Conservation (phyloP, 2,329 filamentous ascomycete species). For the Mycogone perniciosa region DNA sequence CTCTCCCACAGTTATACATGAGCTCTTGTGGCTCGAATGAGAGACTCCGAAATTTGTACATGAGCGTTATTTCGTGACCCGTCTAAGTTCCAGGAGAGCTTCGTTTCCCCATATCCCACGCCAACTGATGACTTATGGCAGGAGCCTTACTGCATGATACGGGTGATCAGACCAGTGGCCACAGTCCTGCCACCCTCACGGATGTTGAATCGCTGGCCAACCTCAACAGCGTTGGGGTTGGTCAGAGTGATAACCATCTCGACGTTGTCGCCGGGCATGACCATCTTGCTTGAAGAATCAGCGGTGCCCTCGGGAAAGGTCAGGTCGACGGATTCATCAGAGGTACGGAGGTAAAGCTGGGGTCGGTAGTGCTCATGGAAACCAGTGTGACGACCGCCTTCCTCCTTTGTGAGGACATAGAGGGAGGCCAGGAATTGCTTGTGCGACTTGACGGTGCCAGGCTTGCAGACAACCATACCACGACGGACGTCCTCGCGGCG, state of each 20-base stretch:
- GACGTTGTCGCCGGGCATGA: conserved; percentile 98
- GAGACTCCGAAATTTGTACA: conserved; percentile 6
- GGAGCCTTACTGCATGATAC: conserved; percentile 53
- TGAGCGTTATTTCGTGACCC: background rate
- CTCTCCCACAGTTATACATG: conserved; percentile 31
- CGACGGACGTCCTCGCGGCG: conserved; percentile 91
- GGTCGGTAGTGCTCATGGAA: conserved; percentile 96
- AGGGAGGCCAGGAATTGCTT: conserved; percentile 90
- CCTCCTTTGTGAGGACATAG: conserved; percentile 96
- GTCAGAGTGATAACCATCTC: conserved; percentile 91
- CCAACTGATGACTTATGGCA: conserved; percentile 4
- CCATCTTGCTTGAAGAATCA: conserved; percentile 66
- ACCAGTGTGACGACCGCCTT: conserved; percentile 93
- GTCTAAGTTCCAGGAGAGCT: conserved; percentile 3
- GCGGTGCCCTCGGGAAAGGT: conserved; percentile 80
- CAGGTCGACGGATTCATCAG: conserved; percentile 72
- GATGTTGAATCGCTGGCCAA: conserved; percentile 94
- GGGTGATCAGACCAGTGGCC: conserved; percentile 75
- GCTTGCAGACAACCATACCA: conserved; percentile 88
- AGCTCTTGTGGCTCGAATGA: conserved; percentile 26
- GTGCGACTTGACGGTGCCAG: conserved; percentile 79
- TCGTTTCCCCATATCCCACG: conserved; percentile 10
- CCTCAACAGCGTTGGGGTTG: conserved; percentile 80
- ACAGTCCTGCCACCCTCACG: conserved; percentile 92
- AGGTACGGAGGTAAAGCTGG: conserved; percentile 92